A percentile compares a stretch with the other conserved stretches of the same genome.
These are phyloP conservation scores for Porcisia hertigi DNA, from an alignment of 208 protist genomes.

Conservation along the genomic window DNA sequence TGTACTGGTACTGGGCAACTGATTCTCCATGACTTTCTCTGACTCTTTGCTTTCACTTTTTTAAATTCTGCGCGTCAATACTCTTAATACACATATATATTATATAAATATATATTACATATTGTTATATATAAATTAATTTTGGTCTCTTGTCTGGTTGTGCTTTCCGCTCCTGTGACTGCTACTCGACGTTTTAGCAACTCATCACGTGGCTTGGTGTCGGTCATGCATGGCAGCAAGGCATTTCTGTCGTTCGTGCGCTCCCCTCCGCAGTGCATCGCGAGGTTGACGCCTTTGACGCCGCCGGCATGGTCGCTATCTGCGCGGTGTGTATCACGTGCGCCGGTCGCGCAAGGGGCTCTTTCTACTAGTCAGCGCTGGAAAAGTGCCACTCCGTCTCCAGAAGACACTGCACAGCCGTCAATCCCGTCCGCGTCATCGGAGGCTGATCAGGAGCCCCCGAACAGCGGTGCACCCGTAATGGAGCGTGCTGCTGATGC, in stretches of 20 bases:
- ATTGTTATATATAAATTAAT: too few species aligned
- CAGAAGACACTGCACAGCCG: conserved; percentile 6
- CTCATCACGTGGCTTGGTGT: not conserved
- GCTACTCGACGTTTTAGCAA: not conserved
- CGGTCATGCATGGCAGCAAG: conserved; percentile 16
- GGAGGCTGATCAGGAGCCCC: not conserved
- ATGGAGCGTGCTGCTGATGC: conserved; percentile 78
- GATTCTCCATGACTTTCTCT: not conserved
- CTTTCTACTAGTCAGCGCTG: conserved; percentile 8
- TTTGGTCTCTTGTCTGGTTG: not conserved
- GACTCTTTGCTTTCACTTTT: not conserved
- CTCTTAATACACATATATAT: not conserved
- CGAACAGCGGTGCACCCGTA: conserved; percentile 10
- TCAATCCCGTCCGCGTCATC: not conserved
- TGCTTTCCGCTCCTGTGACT: not conserved
- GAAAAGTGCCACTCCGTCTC: conserved; percentile 1
- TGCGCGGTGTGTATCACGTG: not conserved
- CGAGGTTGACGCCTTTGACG: not conserved
- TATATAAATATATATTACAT: too few species aligned
- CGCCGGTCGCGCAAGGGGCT: not conserved
- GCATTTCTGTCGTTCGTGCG: conserved; percentile 11
- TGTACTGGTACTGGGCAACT: not conserved
- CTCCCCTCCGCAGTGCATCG: not conserved
- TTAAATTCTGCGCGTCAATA: not conserved
- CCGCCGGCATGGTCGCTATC: not conserved